Evolutionary conservation across 2,329 filamentous ascomycete genomes (phyloP), one percentile per base, ranked within the genome.

Genomic region (Paecilomyces fulvus): DNA sequence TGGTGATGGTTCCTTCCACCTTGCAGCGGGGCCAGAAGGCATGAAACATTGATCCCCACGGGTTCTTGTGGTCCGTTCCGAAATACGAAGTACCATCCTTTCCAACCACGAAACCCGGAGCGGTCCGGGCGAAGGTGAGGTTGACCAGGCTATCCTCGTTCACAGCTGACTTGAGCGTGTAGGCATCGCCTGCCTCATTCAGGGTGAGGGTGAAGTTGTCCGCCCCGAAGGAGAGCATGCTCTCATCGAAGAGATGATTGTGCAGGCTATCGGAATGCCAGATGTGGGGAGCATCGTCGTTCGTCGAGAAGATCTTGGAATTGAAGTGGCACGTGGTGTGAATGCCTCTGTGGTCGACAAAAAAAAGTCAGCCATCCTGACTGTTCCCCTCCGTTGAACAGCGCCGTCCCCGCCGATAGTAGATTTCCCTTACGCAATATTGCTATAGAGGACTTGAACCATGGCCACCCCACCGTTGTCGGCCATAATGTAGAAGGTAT

Each of bases 401-500:
- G 14, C 28, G 56, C 49, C 14, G 23, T 46, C 48, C 60, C 54
- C 56, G 52, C 46, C 51, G 52, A 55, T n/a, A 43, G n/a, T 43
- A 43, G 37, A 20, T 43, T 43, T 56, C 28, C 63, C 87, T 75
- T 85, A 96, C 92, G 84, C 88, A 72, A 99, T 89, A 76, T 96
- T 96, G 79, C 89, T 97, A 80, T 97, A 96, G 73, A 99, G 96
- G 75, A 97, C 82, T 80, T 99, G 94, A 59, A 84, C 84, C 74
- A 96, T 83, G 54, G 82, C 89, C 61, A 92, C 74, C 61, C 86
- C 81, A 53, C 94, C 94, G 58, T 79, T 84, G 60, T 96, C 89
- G 56, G 87, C 80, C 74, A 86, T 86, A 68, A 96, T 77, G 78
- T 99, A 99, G 78, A 96, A 99, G 60, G 83, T 91, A 78, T 96